Conservation (phyloP, 2,329 filamentous ascomycete genomes). For the Metarhizium guizhouense region DNA sequence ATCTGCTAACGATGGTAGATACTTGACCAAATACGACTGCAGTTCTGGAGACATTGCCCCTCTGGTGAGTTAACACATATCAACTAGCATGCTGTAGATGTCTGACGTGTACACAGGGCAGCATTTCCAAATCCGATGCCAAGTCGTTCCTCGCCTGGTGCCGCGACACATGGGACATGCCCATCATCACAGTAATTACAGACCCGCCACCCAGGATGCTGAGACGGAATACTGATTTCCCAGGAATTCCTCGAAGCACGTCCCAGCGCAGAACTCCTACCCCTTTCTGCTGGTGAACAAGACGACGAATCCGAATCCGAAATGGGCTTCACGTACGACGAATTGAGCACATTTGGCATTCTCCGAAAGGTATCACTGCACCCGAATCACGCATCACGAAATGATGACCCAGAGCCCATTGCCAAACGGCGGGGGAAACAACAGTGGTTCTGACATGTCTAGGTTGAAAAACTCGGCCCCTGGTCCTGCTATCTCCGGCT, state of each 20-base stretch:
- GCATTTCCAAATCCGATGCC: conserved; percentile 52
- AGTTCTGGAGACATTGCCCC: conserved; percentile 47
- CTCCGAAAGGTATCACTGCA: neutral
- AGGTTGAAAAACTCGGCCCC: conserved; percentile 31
- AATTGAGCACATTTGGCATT: conserved; percentile 28
- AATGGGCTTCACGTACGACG: conserved; percentile 35
- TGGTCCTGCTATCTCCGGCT: conserved; percentile 30
- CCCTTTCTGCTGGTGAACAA: conserved; percentile 29
- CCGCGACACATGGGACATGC: conserved; percentile 44
- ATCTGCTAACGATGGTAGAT: conserved; percentile 33
- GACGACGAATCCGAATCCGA: conserved; percentile 21
- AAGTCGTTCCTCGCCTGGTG: conserved; percentile 56
- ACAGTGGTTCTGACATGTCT: conserved; percentile 18
- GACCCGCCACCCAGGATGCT: neutral
- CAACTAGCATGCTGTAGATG: no score
- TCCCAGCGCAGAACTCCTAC: conserved; percentile 44
- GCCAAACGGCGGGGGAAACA: no score
- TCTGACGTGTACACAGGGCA: conserved; percentile 14
- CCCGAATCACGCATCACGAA: neutral
- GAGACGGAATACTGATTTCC: neutral
- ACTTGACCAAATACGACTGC: conserved; percentile 47
- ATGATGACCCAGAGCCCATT: no score
- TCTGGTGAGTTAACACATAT: conserved; percentile 23
- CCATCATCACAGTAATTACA: conserved; percentile 39
- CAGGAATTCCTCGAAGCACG: conserved; percentile 51